These are phyloP conservation scores for Misopates orontium DNA, from an alignment of 257 asterid species.

Conservation along the genomic window DNA sequence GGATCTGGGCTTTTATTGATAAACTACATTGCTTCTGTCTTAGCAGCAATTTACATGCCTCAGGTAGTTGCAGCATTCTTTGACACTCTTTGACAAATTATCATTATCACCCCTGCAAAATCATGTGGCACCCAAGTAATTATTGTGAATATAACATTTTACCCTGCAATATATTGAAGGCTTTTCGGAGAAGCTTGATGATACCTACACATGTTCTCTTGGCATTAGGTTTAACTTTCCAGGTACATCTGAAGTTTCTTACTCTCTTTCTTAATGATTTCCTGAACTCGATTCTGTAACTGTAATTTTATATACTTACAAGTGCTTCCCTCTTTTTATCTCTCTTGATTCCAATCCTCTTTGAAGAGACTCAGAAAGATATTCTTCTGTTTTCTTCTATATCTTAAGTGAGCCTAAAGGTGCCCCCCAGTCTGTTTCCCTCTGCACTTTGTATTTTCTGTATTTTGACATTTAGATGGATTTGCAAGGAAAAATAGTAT, in stretches of 20 bases:
- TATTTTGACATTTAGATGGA: too few relatives aligned
- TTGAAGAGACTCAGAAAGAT: background rate
- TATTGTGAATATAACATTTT: conserved; percentile 15
- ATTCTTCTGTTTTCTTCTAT: too few relatives aligned
- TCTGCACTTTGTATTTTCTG: too few relatives aligned
- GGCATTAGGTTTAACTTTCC: conserved; percentile 70
- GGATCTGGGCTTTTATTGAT: conserved; percentile 82
- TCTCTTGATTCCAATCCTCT: conserved; percentile 1
- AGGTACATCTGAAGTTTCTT: conserved; percentile 46
- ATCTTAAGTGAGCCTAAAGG: too few relatives aligned
- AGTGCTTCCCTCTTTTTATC: background rate
- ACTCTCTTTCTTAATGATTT: conserved; percentile 19
- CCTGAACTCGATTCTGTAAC: conserved; percentile 7
- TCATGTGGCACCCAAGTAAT: background rate
- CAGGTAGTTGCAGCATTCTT: conserved; percentile 51
- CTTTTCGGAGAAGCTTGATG: conserved; percentile 81
- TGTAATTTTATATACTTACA: background rate
- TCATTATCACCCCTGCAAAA: conserved; percentile 4
- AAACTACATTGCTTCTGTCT: conserved; percentile 76
- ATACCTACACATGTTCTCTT: conserved; percentile 67
- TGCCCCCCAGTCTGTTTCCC: too few relatives aligned
- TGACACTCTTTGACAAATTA: background rate
- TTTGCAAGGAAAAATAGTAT: too few relatives aligned
- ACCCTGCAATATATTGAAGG: conserved; percentile 49
- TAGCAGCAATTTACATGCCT: conserved; percentile 82